Evolutionary conservation across 176 grass and related monocot genomes (phyloP), one percentile per base, ranked within the genome.

Genomic region (Aegilops sharonensis): DNA sequence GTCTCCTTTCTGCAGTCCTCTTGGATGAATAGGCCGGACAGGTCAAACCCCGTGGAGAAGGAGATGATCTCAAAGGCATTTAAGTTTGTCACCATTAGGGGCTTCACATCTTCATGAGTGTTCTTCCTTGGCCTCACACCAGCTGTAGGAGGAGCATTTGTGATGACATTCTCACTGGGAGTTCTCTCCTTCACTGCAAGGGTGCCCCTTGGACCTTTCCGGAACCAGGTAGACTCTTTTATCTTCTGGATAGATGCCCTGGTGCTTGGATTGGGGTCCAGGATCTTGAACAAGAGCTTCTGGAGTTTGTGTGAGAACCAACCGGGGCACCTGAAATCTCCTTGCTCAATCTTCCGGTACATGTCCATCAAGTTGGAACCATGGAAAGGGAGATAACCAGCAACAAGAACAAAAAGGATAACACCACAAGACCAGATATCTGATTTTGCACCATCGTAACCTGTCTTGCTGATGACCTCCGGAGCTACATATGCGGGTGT

Each of bases 1-100:
- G 77, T 66, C 70, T 93, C 92, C 65, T 90, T 95, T 62, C 34
- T 97, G 61, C 66, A 50, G 3, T 83, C 87, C 34, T 78, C 84
- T 59, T 80, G 82, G 25, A 89, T 76, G 85, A 97, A 95, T 5
- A 97, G 79, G 25, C 89, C 89, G 6, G 95, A 97, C 1, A 97
- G 77, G 71, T 95, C 91, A 50, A 97, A 93, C 36, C 91, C 92
- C 13, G 64, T 61, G 25, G 95, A 94, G 84, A 93, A 84, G 27
- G 92, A 91, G 68, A 97, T 97, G 50, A 97, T 95, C 72, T 93
- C 91, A 12, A 97, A 97, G 42, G 95, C 95, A 86, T 97, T 97
- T 42, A 97, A 71, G 45, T 84, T 93, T 23, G 82, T 78, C 8
- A 90, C 77, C 3, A 20, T 8, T 67, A 85, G 57, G 4, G 64